Percentiles rank a stretch among this genome's conserved stretches.
Conservation (phyloP, 1,139 yeast species). For the Lodderomyces margitis region DNA sequence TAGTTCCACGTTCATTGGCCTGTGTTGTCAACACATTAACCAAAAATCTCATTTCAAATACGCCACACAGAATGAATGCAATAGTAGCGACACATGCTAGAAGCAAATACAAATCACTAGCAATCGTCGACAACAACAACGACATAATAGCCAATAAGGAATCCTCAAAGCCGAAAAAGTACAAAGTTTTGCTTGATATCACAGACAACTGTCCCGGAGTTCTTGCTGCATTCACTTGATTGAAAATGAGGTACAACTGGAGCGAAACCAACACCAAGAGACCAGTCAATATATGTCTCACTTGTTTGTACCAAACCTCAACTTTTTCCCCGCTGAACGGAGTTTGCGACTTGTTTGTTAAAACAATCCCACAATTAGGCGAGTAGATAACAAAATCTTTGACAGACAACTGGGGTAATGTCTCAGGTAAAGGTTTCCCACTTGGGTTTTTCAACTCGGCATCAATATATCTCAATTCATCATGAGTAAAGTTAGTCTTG, state of each 20-base stretch:
- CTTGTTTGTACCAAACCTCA: constrained; percentile 46
- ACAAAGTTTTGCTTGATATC: constrained; percentile 36
- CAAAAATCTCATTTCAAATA: constrained; percentile 68
- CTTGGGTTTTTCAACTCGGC: constrained; percentile 67
- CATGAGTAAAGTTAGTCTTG: constrained; percentile 51
- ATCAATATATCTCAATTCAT: constrained; percentile 62
- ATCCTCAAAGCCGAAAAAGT: constrained; percentile 73
- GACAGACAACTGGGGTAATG: constrained; percentile 55
- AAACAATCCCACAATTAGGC: constrained; percentile 78
- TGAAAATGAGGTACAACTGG: constrained; percentile 35
- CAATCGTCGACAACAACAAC: constrained; percentile 55
- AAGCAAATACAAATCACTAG: constrained; percentile 59
- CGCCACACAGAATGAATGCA: constrained; percentile 65
- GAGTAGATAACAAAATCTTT: constrained; percentile 66
- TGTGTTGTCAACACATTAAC: constrained; percentile 70
- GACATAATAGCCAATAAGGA: constrained; percentile 65
- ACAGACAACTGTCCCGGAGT: constrained; percentile 73
- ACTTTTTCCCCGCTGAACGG: constrained; percentile 54
- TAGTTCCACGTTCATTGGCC: constrained; percentile 65
- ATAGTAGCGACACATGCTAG: constrained; percentile 69
- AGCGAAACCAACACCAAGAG: constrained; percentile 42
- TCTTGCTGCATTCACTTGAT: constrained; percentile 67
- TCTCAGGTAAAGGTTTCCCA: constrained; percentile 65
- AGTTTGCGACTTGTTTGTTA: constrained; percentile 33
- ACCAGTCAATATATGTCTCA: constrained; percentile 47